Base-by-base conservation (phyloP, 176 grass and related monocot species). In the Dendrocalamus sinicus region DNA sequence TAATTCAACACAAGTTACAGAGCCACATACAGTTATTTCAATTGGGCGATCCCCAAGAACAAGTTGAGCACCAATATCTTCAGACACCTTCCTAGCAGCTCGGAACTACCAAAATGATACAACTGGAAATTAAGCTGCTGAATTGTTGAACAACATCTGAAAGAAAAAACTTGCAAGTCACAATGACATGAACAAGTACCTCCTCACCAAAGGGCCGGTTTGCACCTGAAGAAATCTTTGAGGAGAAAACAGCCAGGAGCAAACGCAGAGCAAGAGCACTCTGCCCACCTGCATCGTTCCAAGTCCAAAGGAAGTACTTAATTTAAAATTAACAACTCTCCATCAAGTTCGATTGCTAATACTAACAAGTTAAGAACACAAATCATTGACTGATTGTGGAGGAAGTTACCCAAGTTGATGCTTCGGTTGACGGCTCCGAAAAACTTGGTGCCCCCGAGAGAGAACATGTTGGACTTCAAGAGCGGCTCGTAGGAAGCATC, bases 21-120 rank as follows among this genome's bases (percentile, higher is more conserved):
- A 45, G 35, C 2, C 72, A 62, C 81, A 79, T 92, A 98, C 96
- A 22, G 96, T 95, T 84, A 98, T 98, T 87, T 98, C 96, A 82
- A 95, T 98, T 23, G 96, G 96, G 8, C 93, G 96, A 84, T 98
- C 93, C 32, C 96, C 96, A 47, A 98, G 83, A 91, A 98, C 96
- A 54, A 98, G 81, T 67, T 98, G 96, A 79, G 93, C 91, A 0
- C 93, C 93, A 77, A 98, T 81, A n/a, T 98, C 93, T 92, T 98
- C 96, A 86, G 93, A 89, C 63, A 89, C 91, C 88, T 79, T 98
- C 73, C 93, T 88, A 48, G 93, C 93, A 28, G 88, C 89, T 71
- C 91, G 93, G 59, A 98, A 98, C 96, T 98, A 66, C 11, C 67
- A 65, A 67, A 53, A 77, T 2, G 7, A 61, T 82, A 37, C 12